phyloP scores from a whole-genome alignment of 2,329 filamentous ascomycete species.

The Hymenoscyphus fraxineus region DNA sequence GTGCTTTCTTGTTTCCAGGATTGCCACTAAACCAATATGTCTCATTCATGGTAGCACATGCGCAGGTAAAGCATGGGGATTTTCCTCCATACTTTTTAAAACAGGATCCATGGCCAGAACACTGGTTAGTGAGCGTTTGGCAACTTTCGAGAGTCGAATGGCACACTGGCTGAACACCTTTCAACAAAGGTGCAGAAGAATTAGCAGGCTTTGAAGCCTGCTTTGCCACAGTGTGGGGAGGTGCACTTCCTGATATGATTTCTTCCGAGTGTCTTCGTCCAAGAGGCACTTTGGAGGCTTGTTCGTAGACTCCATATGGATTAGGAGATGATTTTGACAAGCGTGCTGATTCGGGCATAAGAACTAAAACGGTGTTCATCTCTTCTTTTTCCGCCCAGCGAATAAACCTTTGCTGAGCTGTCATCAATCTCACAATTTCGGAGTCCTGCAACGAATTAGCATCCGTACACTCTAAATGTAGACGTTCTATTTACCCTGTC shows the following conservation, averaged over 20 bases:
- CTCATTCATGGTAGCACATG: conserved; percentile 59
- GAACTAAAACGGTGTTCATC: conserved; percentile 31
- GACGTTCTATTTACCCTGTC: conserved; percentile 23
- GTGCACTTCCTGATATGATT: conserved; percentile 26
- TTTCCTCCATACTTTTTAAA: conserved; percentile 57
- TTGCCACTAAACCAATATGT: conserved; percentile 16
- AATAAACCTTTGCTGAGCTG: conserved; percentile 25
- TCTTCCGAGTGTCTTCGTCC: conserved; percentile 29
- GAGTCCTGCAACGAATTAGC: conserved; percentile 17
- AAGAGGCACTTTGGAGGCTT: conserved; percentile 20
- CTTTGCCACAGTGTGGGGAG: conserved; percentile 4
- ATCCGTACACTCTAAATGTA: not conserved
- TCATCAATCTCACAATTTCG: conserved; percentile 23
- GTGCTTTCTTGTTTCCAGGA: conserved; percentile 37
- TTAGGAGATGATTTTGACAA: conserved; percentile 21
- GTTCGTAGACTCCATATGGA: conserved; percentile 32
- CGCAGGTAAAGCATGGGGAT: conserved; percentile 71
- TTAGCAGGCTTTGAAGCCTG: conserved; percentile 21
- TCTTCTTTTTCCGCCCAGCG: conserved; percentile 27
- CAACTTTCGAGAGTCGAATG: conserved; percentile 69
- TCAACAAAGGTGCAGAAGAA: conserved; percentile 21
- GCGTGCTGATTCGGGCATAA: conserved; percentile 30
- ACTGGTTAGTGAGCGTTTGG: conserved; percentile 66
- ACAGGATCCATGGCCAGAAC: conserved; percentile 79
- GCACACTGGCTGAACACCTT: conserved; percentile 59